These are phyloP conservation scores for Haematococcus lacustris DNA, from an alignment of 139 green algal species.

Conservation along the genomic window DNA sequence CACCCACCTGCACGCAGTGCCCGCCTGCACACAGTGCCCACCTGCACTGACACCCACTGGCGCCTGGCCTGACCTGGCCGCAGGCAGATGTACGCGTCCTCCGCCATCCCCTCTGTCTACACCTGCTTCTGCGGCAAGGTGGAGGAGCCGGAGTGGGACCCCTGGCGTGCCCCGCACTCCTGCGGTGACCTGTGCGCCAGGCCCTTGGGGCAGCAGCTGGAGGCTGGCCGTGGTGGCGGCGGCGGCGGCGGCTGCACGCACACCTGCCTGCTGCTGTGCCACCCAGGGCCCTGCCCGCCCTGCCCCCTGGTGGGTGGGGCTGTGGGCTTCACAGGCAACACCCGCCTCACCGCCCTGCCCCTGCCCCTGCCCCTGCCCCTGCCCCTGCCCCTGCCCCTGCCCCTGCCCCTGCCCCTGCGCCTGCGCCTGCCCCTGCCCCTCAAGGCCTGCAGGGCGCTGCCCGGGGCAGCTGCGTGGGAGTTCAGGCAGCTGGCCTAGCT, in stretches of 20 bases:
- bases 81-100: constrained; percentile 34
- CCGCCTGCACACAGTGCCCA: too few relatives aligned
- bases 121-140: constrained; percentile 69
- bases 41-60: too few relatives aligned
- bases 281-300: constrained; percentile 71
- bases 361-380: too few relatives aligned
- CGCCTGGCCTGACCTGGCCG: constrained; percentile 7
- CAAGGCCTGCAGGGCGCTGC: too few relatives aligned
- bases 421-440: too few relatives aligned
- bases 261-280: constrained; percentile 70
- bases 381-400: too few relatives aligned
- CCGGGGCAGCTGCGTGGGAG: too few relatives aligned
- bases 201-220: constrained; percentile 11
- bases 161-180: constrained; percentile 59
- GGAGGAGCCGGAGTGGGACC: constrained; percentile 38
- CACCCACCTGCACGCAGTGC: too few relatives aligned
- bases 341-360: too few relatives aligned
- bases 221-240: background rate
- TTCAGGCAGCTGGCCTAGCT: too few relatives aligned
- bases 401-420: too few relatives aligned
- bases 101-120: constrained; percentile 45
- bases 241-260: constrained; percentile 43
- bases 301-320: constrained; percentile 69
- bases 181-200: constrained; percentile 60
- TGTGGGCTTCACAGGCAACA: too few relatives aligned